These are phyloP conservation scores for Suhomyces yuchorum DNA, from an alignment of 1,139 yeast species.

Conservation along the genomic window DNA sequence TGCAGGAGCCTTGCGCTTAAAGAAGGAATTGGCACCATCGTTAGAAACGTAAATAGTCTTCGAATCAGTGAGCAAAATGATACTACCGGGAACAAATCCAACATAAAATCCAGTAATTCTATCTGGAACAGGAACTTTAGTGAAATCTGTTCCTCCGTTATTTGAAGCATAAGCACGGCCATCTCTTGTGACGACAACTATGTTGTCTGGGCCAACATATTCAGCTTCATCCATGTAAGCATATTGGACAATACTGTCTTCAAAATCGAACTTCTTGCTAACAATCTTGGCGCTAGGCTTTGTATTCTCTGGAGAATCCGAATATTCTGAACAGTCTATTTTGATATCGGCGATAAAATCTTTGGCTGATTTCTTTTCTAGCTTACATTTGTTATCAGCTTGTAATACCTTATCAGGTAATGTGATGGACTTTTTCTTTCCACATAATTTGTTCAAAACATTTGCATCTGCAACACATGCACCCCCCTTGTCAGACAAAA, in stretches of 20 bases:
- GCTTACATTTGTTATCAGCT: conserved; percentile 52
- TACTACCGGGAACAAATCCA: conserved; percentile 66
- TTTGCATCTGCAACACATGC: conserved; percentile 57
- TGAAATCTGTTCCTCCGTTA: conserved; percentile 73
- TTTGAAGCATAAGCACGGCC: conserved; percentile 64
- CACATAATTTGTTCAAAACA: conserved; percentile 33
- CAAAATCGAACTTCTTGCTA: conserved; percentile 30
- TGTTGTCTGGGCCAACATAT: conserved; percentile 61
- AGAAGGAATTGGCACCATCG: conserved; percentile 69
- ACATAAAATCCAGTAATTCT: conserved; percentile 55
- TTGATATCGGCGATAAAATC: conserved; percentile 30
- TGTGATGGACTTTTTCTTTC: conserved; percentile 22
- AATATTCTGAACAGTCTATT: conserved; percentile 35
- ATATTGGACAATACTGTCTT: conserved; percentile 54
- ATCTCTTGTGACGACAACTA: conserved; percentile 60
- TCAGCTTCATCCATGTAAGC: conserved; percentile 52
- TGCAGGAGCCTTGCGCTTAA: conserved; percentile 51
- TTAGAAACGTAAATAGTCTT: conserved; percentile 56
- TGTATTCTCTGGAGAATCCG: conserved; percentile 24
- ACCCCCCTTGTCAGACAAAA: conserved; percentile 37
- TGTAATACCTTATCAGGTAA: conserved; percentile 40
- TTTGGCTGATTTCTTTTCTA: conserved; percentile 30
- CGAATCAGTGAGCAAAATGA: conserved; percentile 58
- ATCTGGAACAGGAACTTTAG: conserved; percentile 48
- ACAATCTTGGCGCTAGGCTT: conserved; percentile 30